Conservation (phyloP, 768 basidiomycete species). For the Mycena floridula region DNA sequence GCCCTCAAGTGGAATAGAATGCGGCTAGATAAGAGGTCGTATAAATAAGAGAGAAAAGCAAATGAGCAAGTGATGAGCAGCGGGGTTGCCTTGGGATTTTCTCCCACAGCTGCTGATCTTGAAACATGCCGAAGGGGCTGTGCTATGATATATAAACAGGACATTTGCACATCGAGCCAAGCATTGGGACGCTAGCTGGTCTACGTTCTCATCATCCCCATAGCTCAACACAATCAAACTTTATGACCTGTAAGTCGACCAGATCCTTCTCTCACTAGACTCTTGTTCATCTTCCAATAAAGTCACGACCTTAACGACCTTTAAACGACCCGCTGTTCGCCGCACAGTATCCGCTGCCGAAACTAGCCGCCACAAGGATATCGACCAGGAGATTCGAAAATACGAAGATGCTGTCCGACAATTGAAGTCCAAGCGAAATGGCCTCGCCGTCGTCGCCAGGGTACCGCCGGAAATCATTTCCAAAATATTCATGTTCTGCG, state of each 20-base stretch:
- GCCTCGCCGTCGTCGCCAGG: conserved; percentile 26
- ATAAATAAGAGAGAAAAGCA: too few species aligned
- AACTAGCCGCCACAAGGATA: conserved; percentile 9
- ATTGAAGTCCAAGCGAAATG: conserved; percentile 30
- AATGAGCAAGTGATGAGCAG: too few species aligned
- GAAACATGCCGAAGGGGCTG: background rate
- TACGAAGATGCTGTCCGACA: conserved; percentile 27
- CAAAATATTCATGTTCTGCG: conserved; percentile 28
- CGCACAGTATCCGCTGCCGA: background rate
- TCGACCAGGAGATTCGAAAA: conserved; percentile 30
- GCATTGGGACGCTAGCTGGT: conserved; percentile 22
- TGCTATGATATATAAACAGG: background rate
- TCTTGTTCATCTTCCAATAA: background rate
- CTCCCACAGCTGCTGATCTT: too few species aligned
- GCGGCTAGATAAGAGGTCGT: too few species aligned
- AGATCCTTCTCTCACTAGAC: background rate
- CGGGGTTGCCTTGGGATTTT: too few species aligned
- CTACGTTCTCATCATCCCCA: conserved; percentile 15
- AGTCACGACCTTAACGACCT: conserved; percentile 2
- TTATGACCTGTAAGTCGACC: conserved; percentile 11
- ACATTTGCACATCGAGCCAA: background rate
- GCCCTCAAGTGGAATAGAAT: too few species aligned
- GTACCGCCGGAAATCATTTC: conserved; percentile 39
- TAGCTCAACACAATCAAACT: background rate
- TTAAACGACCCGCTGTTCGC: background rate